Conservation (phyloP, 1,284 basidiomycete genomes). For the Leccinum pallidistipes region DNA sequence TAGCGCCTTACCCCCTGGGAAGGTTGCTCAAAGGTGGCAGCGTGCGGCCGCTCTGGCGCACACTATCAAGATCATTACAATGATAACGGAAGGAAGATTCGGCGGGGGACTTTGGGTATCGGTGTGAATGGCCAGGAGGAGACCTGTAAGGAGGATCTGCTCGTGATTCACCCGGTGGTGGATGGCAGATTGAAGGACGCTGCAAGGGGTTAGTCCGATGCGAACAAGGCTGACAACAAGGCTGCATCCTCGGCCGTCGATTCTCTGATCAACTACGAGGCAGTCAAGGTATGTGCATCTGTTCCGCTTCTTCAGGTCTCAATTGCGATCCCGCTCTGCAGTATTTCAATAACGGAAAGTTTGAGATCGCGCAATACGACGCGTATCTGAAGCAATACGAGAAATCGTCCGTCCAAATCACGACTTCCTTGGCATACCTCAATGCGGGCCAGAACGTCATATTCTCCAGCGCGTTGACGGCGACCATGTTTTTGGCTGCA, state of each 20-base stretch:
- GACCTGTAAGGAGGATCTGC: constrained; percentile 52
- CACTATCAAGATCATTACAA: constrained; percentile 64
- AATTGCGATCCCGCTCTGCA: constrained; percentile 34
- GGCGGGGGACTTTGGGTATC: constrained; percentile 35
- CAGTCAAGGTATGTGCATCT: constrained; percentile 76
- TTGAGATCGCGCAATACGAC: constrained; percentile 92
- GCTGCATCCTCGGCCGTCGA: constrained; percentile 94
- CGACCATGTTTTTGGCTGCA: constrained; percentile 96
- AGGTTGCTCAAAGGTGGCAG: constrained; percentile 48
- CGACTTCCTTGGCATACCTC: constrained; percentile 89
- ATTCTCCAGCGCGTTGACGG: constrained; percentile 89
- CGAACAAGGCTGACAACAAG: constrained; percentile 95
- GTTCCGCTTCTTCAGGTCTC: not conserved
- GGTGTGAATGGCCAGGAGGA: constrained; percentile 28
- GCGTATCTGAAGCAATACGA: constrained; percentile 87
- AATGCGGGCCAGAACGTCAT: constrained; percentile 98
- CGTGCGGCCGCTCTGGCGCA: constrained; percentile 44
- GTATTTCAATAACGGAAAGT: constrained; percentile 97
- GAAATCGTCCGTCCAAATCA: constrained; percentile 91
- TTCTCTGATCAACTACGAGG: constrained; percentile 96
- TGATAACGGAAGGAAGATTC: constrained; percentile 55
- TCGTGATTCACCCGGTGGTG: constrained; percentile 64
- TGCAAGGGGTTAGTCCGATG: constrained; percentile 53
- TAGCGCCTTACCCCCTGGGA: constrained; percentile 11
- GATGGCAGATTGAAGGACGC: constrained; percentile 75